A percentile compares a stretch with the other conserved stretches of the same genome.
phyloP scores from a whole-genome alignment of 495 filamentous ascomycete species.

The Xylaria curta region DNA sequence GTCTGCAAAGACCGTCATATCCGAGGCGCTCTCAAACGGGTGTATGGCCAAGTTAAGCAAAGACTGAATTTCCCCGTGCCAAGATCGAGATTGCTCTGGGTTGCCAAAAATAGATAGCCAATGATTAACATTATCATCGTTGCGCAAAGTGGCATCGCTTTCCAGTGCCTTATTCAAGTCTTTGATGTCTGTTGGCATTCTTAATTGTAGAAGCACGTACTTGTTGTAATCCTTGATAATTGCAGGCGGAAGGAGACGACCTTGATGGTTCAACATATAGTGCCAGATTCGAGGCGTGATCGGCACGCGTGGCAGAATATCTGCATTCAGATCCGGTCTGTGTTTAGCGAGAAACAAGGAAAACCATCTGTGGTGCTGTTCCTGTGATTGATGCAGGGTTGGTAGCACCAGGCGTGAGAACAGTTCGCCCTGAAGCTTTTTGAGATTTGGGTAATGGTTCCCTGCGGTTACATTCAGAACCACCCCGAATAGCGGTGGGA shows the following conservation, averaged over 20 bases:
- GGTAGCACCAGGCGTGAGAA: constrained; percentile 31
- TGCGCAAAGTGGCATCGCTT: constrained; percentile 23
- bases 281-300: constrained; percentile 29
- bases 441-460: background rate
- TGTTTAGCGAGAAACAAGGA: constrained; percentile 32
- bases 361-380: constrained; percentile 30
- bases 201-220: constrained; percentile 12
- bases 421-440: constrained; percentile 25
- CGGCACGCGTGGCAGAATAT: constrained; percentile 31
- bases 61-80: background rate
- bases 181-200: constrained; percentile 20
- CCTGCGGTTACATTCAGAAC: background rate
- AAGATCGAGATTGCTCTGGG: background rate
- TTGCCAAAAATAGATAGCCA: constrained; percentile 31
- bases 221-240: constrained; percentile 8
- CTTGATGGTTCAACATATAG: constrained; percentile 16
- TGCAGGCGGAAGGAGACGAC: constrained; percentile 20
- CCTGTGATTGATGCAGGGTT: constrained; percentile 27
- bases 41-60: background rate
- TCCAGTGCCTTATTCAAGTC: constrained; percentile 27
- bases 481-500: constrained; percentile 6
- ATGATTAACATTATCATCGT: constrained; percentile 29
- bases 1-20: constrained; percentile 11
- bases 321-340: constrained; percentile 14
- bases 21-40: background rate